Conservation (phyloP, 768 basidiomycete species). For the Mycena olivaceomarginata region DNA sequence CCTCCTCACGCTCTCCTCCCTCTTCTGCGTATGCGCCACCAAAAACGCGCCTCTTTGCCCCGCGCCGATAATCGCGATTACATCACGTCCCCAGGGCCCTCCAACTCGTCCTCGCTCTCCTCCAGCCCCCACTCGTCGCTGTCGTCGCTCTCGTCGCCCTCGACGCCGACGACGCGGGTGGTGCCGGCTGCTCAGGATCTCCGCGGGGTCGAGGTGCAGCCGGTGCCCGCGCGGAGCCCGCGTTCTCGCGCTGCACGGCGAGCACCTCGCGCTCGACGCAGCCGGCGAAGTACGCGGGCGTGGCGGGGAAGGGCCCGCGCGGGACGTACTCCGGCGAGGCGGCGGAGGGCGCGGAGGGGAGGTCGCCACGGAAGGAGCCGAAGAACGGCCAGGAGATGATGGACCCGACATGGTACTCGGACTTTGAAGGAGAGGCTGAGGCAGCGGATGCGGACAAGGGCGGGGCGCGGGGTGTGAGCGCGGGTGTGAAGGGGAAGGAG, state of each 20-base stretch:
- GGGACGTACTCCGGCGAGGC: slow-evolving; percentile 80
- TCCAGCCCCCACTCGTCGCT: slow-evolving; percentile 88
- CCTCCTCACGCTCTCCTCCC: slow-evolving; percentile 77
- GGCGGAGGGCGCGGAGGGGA: slow-evolving; percentile 83
- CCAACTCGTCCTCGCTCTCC: slow-evolving; percentile 88
- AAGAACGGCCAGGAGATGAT: slow-evolving; percentile 96
- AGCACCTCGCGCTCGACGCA: slow-evolving; percentile 83
- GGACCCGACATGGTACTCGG: slow-evolving; percentile 80
- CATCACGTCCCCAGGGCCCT: slow-evolving; percentile 85
- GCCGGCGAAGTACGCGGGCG: slow-evolving; percentile 76
- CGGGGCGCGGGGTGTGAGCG: slow-evolving; percentile 57
- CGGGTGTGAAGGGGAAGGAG: slow-evolving; percentile 66
- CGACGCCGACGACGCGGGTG: slow-evolving; percentile 80
- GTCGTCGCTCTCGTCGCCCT: slow-evolving; percentile 85
- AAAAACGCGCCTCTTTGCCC: slow-evolving; percentile 89
- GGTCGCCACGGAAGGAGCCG: slow-evolving; percentile 87
- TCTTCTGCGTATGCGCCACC: slow-evolving; percentile 78
- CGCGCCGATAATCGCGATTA: slow-evolving; percentile 91
- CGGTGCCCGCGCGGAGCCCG: slow-evolving; percentile 86
- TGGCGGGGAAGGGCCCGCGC: slow-evolving; percentile 86
- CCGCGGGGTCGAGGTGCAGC: slow-evolving; percentile 88
- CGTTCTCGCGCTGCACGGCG: slow-evolving; percentile 86
- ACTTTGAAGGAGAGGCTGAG: slow-evolving; percentile 22
- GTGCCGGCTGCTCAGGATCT: slow-evolving; percentile 82
- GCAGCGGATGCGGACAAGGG: slow-evolving; percentile 31